Conservation (phyloP, 1,284 basidiomycete genomes). For the Xerocomus minutiporus region DNA sequence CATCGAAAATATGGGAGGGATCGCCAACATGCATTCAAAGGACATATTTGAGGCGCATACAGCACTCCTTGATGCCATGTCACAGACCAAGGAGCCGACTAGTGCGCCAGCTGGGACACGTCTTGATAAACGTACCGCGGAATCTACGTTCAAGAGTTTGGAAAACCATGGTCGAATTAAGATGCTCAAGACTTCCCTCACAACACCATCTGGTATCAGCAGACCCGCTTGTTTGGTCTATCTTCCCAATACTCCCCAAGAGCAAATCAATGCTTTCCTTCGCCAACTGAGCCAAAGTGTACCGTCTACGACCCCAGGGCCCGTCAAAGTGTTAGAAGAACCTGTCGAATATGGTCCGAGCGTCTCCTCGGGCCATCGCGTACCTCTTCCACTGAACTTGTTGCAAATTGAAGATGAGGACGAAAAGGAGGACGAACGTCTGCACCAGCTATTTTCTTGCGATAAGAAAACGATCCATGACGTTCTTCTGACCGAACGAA, state of each 20-base stretch:
- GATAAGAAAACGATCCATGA: constrained; percentile 53
- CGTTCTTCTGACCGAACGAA: constrained; percentile 59
- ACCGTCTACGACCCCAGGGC: constrained; percentile 32
- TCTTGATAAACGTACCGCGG: constrained; percentile 70
- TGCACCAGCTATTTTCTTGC: constrained; percentile 48
- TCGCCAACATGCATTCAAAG: constrained; percentile 59
- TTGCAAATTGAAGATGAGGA: constrained; percentile 40
- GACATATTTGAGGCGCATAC: constrained; percentile 65
- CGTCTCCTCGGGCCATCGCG: constrained; percentile 25
- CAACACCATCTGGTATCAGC: constrained; percentile 47
- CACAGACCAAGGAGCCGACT: constrained; percentile 55
- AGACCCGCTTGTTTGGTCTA: constrained; percentile 59
- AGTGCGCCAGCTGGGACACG: constrained; percentile 63
- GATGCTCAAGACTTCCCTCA: constrained; percentile 55
- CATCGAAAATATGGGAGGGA: constrained; percentile 58
- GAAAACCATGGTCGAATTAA: constrained; percentile 62
- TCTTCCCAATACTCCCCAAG: constrained; percentile 50
- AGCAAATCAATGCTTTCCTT: constrained; percentile 51
- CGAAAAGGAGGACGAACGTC: constrained; percentile 39
- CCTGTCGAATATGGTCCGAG: constrained; percentile 50
- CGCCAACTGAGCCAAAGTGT: constrained; percentile 42
- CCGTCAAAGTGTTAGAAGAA: constrained; percentile 46
- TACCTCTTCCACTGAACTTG: constrained; percentile 38
- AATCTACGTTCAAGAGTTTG: constrained; percentile 53
- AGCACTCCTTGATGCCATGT: constrained; percentile 50